Evolutionary conservation across 768 basidiomycete genomes (phyloP), one percentile per base, ranked within the genome.

Genomic region (Mycena galopus): DNA sequence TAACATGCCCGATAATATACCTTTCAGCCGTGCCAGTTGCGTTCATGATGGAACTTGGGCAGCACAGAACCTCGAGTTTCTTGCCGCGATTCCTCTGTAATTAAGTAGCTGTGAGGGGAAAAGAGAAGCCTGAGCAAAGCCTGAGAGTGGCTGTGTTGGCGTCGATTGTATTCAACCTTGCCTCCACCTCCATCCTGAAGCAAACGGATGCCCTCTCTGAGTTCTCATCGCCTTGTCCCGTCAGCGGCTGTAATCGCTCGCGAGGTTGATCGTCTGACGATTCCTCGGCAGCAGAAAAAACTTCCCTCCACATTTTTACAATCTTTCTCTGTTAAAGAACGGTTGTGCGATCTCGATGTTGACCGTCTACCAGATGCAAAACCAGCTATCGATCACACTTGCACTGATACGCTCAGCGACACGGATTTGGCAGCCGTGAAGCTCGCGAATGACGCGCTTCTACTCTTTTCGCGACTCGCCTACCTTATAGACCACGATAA

Each of bases 381-480:
- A 17, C 58, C 70, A 23, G 60, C 70, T 37, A 61, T 72, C 39
- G 71, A 72, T 63, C 42, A 25, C 7, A 47, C 51, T 32, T 72
- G 65, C 33, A 66, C 71, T 9, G 56, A 62, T 37, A 35, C 16
- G 1, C 42, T 72, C 0, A 56, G 30, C 23, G 60, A 62, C 9
- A 33, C 65, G 23, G 65, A 72, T 0, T 16, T 61, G 23, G 16
- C n/a, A 7, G 65, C 71, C 17, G 59, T 72, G 51, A 56, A 62
- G 21, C 65, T 62, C 29, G 71, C 71, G 30, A 55, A 47, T 17
- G 71, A 39, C 37, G 65, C 71, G 32, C 65, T 72, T 35, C 33
- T 72, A 14, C 65, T 72, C 37, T 72, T 72, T 62, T 66, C 71
- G 47, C 71, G 71, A 55, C 71, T 72, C 27, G 65, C 71, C 3